phyloP scores from a whole-genome alignment of 2,329 filamentous ascomycete genomes.

The Amauroascus niger region DNA sequence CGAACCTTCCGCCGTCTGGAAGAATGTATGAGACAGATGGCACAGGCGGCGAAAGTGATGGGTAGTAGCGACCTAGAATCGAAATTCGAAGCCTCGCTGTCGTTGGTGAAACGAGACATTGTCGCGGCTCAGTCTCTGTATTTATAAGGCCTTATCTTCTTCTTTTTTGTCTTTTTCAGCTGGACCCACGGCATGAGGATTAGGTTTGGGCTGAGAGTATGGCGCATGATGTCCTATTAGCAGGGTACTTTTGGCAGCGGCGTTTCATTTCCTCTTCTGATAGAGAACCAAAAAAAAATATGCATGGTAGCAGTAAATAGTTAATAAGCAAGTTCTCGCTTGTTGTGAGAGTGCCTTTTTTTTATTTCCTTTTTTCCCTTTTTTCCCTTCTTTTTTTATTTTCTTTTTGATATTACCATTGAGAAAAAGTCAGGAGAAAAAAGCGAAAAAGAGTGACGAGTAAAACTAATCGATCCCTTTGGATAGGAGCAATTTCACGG shows the following conservation, averaged over 20 bases:
- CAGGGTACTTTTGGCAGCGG: neutral
- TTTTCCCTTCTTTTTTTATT: no score
- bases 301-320: no score
- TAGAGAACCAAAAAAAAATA: no score
- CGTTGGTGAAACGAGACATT: constrained; percentile 83
- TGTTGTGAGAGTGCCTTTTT: no score
- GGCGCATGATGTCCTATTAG: neutral
- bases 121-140: constrained; percentile 92
- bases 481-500: no score
- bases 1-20: constrained; percentile 91
- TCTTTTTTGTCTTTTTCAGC: neutral
- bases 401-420: no score
- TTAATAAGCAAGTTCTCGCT: no score
- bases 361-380: no score
- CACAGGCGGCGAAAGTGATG: constrained; percentile 94
- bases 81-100: constrained; percentile 80
- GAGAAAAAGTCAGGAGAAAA: neutral
- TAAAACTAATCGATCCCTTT: no score
- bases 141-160: constrained; percentile 45
- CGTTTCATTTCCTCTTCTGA: neutral
- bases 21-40: constrained; percentile 89
- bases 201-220: neutral
- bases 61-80: constrained; percentile 85
- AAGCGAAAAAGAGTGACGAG: neutral
- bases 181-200: neutral